Conservation (phyloP, 331 rosid species). For the Prunus yedoensis region DNA sequence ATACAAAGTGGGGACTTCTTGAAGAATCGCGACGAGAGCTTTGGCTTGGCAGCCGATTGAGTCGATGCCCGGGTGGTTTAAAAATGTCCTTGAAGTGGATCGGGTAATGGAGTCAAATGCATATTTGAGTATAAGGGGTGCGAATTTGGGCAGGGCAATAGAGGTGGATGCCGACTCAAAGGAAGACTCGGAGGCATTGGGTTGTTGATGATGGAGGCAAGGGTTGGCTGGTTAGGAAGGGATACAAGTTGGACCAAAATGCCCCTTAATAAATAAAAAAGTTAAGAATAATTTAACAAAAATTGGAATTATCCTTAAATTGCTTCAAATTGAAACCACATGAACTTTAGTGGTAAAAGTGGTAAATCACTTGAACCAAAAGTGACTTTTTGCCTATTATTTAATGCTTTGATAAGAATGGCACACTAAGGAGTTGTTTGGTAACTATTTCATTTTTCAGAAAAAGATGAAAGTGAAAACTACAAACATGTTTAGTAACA, state of each 20-base stretch:
- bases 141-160: constrained; percentile 60
- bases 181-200: constrained; percentile 67
- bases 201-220: constrained; percentile 93
- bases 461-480: no score
- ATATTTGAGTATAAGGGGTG: constrained; percentile 56
- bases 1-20: constrained; percentile 84
- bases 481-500: accelerated
- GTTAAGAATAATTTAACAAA: no score
- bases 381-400: no score
- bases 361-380: no score
- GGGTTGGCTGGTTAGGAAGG: constrained; percentile 50
- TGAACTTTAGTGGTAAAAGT: no score
- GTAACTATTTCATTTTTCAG: no score
- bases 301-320: no score
- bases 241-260: no score
- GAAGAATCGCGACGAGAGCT: constrained; percentile 80
- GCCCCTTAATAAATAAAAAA: no score
- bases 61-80: constrained; percentile 49
- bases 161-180: constrained; percentile 63
- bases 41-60: constrained; percentile 69
- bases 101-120: constrained; percentile 59
- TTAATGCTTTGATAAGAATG: no score
- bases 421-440: no score
- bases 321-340: no score
- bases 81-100: constrained; percentile 79